Percentiles rank a stretch among this genome's conserved stretches.
Evolutionary conservation across 805 yeast genomes (phyloP).

Genomic region (Zygoascus bituminiphila): DNA sequence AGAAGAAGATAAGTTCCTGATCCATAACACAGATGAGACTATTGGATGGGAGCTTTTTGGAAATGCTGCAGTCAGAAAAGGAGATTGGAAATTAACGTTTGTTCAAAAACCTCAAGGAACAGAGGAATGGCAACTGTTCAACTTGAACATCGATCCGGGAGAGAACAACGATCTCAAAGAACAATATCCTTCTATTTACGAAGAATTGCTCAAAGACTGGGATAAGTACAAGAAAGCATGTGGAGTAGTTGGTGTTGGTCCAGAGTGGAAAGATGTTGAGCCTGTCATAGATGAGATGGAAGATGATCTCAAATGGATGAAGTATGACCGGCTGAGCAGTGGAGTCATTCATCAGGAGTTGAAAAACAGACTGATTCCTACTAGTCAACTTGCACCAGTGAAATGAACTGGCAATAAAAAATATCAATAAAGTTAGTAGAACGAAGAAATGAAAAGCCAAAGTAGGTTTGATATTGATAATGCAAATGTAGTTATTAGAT

Average conservation of each 20-base stretch:
- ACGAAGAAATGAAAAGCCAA: background rate
- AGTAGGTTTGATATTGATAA: background rate
- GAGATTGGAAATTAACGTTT: constrained; percentile 40
- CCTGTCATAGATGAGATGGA: constrained; percentile 1
- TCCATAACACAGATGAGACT: constrained; percentile 2
- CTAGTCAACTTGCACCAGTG: background rate
- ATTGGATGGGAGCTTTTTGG: constrained; percentile 52
- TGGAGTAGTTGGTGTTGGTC: constrained; percentile 9
- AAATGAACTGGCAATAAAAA: too few species aligned
- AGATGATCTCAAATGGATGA: constrained; percentile 6
- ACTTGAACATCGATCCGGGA: constrained; percentile 38
- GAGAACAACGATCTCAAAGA: constrained; percentile 41
- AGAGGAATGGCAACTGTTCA: constrained; percentile 39
- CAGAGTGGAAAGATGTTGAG: background rate
- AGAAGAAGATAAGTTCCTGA: constrained; percentile 28
- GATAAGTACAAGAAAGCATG: constrained; percentile 38
- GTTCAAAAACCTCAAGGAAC: constrained; percentile 43
- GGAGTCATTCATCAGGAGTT: background rate
- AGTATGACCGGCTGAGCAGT: constrained; percentile 1
- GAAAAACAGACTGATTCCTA: background rate
- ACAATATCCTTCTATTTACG: constrained; percentile 31
- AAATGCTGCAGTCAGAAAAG: constrained; percentile 47
- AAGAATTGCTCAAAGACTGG: constrained; percentile 42
- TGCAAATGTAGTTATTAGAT: background rate
- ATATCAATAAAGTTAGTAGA: background rate